Evolutionary conservation across 257 asterid species (phyloP), one percentile per base, ranked within the genome.

Genomic region (Paulownia fortunei): DNA sequence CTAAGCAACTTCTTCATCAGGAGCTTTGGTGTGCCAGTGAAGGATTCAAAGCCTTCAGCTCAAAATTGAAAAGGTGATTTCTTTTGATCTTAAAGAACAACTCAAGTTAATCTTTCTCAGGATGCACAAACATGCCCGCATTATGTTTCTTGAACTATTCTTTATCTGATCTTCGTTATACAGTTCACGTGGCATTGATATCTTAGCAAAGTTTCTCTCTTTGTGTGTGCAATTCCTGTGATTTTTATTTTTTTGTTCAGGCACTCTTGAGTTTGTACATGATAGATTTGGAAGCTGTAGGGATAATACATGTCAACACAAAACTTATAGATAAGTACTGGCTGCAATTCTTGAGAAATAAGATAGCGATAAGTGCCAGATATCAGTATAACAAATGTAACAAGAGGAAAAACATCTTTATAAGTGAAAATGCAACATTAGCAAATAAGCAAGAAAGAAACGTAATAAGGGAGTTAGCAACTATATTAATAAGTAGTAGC

Each of bases 11-110:
- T 89, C 97, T 96, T 79, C 92, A 87, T 85, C 96, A 90, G 81
- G 99, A 96, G 88, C 94, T 96, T 55, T 96, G 99, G 99, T 93
- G 98, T 82, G 97, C 98, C 66, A 93, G 99, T 81, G 98, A 96
- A 72, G 97, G 99, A 79, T 96, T 96, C 80, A 88, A 87, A 84
- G 94, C 97, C 76, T 96, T 91, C 88, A 92, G 91, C 88, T 88
- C 94, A 44, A 96, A 93, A 87, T 76, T 87, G 82, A 93, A 91
- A 79, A 96, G 99, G 99, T 95, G 80, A 75, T 68, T 49, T 27
- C 23, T 71, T 46, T 37, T 76, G 72, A 59, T 60, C 76, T 76
- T 66, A 39, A 78, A 71, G 30, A 55, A 36, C 56, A 30, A 64
- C 56, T 47, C 77, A 24, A 46, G 37, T 54, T 73, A 62, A 62